A percentile compares a stretch with the other conserved stretches of the same genome.
Conservation (phyloP, 495 filamentous ascomycete genomes). For the Tuber brumale region DNA sequence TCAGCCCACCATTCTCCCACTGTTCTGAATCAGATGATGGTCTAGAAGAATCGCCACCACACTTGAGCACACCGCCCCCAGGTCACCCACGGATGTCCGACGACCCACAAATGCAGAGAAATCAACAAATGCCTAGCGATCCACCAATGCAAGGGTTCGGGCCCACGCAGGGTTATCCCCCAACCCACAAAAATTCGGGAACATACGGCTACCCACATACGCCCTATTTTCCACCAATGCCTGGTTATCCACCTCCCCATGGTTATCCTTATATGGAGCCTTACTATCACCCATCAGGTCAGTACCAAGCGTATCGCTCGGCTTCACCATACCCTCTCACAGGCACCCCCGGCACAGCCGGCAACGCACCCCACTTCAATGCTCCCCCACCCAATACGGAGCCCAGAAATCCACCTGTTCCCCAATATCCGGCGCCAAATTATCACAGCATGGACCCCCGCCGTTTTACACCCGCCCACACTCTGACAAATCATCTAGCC, state of each 20-base stretch:
- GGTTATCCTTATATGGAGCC: neutral
- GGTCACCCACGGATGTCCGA: neutral
- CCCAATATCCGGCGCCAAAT: neutral
- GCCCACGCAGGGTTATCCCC: neutral
- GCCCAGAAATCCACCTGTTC: neutral
- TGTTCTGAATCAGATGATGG: neutral
- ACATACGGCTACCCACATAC: neutral
- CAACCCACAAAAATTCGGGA: neutral
- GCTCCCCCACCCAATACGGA: neutral
- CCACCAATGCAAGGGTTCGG: neutral
- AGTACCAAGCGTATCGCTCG: neutral
- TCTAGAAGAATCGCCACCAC: neutral
- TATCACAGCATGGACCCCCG: neutral
- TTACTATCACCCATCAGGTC: neutral
- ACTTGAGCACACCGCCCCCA: neutral
- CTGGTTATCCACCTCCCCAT: neutral
- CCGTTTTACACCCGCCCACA: neutral
- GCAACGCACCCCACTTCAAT: neutral
- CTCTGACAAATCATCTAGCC: too few relatives aligned
- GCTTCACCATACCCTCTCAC: neutral
- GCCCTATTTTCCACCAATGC: neutral
- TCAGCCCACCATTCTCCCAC: neutral
- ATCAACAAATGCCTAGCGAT: neutral
- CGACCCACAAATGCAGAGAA: neutral
- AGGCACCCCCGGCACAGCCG: fast-evolving